Conservation (phyloP, 2,329 filamentous ascomycete genomes). For the Macrophomina tecta region DNA sequence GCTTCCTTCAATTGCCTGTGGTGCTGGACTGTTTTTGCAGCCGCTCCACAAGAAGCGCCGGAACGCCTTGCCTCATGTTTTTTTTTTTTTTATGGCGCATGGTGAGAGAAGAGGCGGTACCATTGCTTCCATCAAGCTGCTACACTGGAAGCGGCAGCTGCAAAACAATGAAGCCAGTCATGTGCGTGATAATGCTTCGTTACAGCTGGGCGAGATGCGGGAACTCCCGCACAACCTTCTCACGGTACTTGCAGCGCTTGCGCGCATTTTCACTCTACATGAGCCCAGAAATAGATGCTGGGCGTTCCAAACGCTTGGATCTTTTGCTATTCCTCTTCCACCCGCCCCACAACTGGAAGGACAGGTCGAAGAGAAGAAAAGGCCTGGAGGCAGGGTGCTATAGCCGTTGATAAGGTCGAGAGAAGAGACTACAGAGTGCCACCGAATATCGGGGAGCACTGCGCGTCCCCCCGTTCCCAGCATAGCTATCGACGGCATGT, state of each 20-base stretch:
- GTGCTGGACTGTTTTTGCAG: not conserved
- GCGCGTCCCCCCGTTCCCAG: not conserved
- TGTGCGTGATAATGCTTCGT: not conserved
- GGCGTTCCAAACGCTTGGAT: not conserved
- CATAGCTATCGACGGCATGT: not conserved
- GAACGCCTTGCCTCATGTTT: not conserved
- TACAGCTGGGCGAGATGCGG: not conserved
- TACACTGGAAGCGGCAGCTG: not conserved
- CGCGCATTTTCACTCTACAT: not conserved
- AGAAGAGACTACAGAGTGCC: too few species aligned
- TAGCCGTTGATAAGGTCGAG: too few species aligned
- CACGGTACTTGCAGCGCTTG: not conserved
- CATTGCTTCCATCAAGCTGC: not conserved
- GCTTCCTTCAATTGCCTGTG: not conserved
- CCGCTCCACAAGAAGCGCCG: not conserved
- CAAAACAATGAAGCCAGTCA: not conserved
- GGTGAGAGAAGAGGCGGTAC: not conserved
- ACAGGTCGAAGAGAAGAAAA: not conserved
- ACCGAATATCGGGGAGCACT: too few species aligned
- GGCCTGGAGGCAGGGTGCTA: not conserved
- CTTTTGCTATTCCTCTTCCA: not conserved
- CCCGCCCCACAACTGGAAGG: not conserved
- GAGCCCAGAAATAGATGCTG: conserved; percentile 17
- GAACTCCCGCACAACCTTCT: conserved; percentile 16
- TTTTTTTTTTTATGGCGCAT: not conserved